Conservation (phyloP, 106 monocot species). For the Gastrodia elata region DNA sequence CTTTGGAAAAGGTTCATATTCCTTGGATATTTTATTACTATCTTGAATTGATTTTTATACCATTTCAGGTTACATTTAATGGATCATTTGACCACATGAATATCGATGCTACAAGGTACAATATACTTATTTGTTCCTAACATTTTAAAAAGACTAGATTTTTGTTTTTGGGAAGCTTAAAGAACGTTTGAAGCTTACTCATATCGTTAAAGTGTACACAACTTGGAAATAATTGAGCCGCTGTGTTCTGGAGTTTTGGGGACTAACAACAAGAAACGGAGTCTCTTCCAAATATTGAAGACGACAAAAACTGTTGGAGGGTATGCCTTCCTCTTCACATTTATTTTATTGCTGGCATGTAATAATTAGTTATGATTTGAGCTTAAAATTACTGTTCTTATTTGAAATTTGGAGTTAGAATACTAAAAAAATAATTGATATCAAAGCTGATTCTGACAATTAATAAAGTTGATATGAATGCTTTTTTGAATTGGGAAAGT, state of each 20-base stretch:
- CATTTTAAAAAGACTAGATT: neutral
- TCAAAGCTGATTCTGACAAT: neutral
- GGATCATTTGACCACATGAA: conserved; percentile 99
- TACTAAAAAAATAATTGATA: neutral
- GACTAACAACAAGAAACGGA: conserved; percentile 77
- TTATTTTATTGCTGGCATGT: neutral
- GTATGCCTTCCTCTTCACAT: conserved; percentile 32
- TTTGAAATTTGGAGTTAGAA: neutral
- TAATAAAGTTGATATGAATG: neutral
- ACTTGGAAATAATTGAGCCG: conserved; percentile 95
- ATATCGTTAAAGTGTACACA: conserved; percentile 56
- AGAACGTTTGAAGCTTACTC: neutral
- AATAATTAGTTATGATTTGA: neutral
- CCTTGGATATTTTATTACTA: neutral
- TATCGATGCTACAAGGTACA: conserved; percentile 93
- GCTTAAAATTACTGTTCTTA: neutral
- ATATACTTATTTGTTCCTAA: neutral
- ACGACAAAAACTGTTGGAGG: conserved; percentile 95
- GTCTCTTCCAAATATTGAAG: conserved; percentile 91
- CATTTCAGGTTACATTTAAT: conserved; percentile 85
- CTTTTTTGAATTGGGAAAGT: neutral
- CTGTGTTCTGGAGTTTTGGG: conserved; percentile 73
- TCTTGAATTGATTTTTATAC: neutral
- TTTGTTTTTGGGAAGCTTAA: conserved; percentile 6
- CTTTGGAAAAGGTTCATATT: neutral